phyloP scores from a whole-genome alignment of 495 filamentous ascomycete genomes.

The Xylaria palmicola region DNA sequence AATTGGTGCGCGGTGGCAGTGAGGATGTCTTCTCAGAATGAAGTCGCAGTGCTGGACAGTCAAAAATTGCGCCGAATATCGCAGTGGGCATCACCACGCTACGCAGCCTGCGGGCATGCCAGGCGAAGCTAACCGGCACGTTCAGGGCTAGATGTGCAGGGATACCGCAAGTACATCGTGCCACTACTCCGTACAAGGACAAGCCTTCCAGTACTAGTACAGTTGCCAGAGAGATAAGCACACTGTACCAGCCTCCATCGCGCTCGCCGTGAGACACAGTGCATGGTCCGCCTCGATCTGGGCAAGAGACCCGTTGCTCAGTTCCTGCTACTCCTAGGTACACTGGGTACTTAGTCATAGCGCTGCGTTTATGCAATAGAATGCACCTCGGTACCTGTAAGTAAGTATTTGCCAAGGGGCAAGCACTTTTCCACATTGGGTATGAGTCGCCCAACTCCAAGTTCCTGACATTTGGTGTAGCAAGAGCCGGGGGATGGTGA shows the following conservation, averaged over 20 bases:
- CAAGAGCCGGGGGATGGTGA: background rate
- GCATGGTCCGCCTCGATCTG: background rate
- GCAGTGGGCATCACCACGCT: background rate
- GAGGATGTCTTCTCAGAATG: background rate
- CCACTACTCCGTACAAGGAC: no score
- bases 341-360: slow-evolving; percentile 1
- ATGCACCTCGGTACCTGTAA: background rate
- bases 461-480: background rate
- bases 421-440: background rate
- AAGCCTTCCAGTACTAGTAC: background rate
- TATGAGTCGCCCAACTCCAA: background rate
- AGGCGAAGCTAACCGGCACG: background rate
- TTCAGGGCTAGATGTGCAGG: background rate
- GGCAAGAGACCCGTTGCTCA: background rate
- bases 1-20: slow-evolving; percentile 16
- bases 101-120: background rate
- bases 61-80: slow-evolving; percentile 19
- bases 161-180: background rate
- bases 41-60: background rate
- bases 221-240: background rate
- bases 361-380: slow-evolving; percentile 9
- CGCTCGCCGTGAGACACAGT: background rate
- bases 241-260: background rate
- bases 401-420: background rate
- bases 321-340: background rate